Base-by-base conservation (phyloP, 2,329 filamentous ascomycete species). In the Domatiomyces globalis region DNA sequence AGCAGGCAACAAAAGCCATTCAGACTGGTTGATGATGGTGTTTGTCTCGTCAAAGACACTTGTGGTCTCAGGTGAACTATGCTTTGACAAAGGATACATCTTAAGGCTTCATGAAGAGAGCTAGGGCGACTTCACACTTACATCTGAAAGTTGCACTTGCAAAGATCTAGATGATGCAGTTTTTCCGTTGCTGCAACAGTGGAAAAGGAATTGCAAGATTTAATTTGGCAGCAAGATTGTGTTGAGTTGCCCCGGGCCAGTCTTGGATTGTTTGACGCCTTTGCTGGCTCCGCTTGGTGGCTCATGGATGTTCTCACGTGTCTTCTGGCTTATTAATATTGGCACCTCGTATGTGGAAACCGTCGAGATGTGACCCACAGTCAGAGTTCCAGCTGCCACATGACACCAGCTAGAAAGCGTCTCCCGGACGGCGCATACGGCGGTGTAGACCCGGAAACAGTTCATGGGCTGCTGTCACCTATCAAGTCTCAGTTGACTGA, bases 41-140 rank as follows among this genome's bases (percentile, higher is more conserved):
- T 51, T 25, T 25, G 46, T 48, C 19, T 29, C 46, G 10, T 27
- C 46, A 36, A 48, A 29, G 46, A 25, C 46, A n/a, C 17, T 48
- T 25, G 18, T 12, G 64, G 65, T 62, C 61, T 69, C 66, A 67
- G 65, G 61, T 69, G 66, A 69, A 69, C 66, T 69, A 69, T 68
- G 66, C 66, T 63, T 63, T 63, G 63, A 56, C 52, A 56, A 61
- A 60, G 61, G 63, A 63, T 54, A 60, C 66, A 68, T 69, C 66
- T 67, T 15, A 47, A 5, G 27, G 27, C 39, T n/a, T 18, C 18
- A 36, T 15, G 33, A n/a, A n/a, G 33, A 39, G 33, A 39, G 15
- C 10, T 10, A 15, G 33, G 15, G 33, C 15, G 33, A 39, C 33
- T 4, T 10, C 33, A 33, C 29, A 39, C 33, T 39, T 39, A 39